A percentile compares a stretch with the other conserved stretches of the same genome.
These are phyloP conservation scores for Diospyros lotus DNA, from an alignment of 148 eudicot genomes.

Conservation along the genomic window DNA sequence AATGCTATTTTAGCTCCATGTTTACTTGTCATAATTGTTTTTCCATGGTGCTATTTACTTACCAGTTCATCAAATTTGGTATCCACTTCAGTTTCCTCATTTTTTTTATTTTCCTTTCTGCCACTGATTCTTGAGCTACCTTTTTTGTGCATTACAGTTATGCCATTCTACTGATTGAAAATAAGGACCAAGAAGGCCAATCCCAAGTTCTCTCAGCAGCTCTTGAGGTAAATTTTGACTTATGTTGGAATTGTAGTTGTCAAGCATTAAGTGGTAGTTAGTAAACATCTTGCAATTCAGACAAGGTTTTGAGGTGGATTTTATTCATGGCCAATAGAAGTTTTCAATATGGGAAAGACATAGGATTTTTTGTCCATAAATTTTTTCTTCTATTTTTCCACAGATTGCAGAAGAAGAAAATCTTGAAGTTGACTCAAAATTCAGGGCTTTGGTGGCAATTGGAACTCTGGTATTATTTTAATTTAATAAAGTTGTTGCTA, in stretches of 20 bases:
- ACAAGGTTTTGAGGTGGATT: not conserved
- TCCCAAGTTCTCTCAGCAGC: conserved; percentile 92
- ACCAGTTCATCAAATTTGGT: not conserved
- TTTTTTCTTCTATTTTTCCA: conserved; percentile 8
- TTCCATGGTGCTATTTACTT: not conserved
- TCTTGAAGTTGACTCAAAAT: conserved; percentile 60
- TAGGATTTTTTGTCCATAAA: not conserved
- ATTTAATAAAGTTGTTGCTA: not conserved
- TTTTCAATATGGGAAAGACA: not conserved
- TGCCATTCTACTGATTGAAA: conserved; percentile 81
- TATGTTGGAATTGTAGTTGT: not conserved
- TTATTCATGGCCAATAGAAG: not conserved
- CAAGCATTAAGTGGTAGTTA: not conserved
- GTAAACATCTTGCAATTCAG: not conserved
- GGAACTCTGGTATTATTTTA: conserved; percentile 70
- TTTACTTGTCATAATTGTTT: not conserved
- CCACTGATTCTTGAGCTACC: conserved; percentile 1
- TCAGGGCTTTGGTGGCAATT: conserved; percentile 83
- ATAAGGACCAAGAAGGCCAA: conserved; percentile 91
- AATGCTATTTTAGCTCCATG: not conserved
- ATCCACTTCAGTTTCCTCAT: not conserved
- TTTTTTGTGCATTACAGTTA: conserved; percentile 44
- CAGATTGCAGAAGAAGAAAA: conserved; percentile 84
- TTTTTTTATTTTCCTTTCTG: not conserved
- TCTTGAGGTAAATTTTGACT: conserved; percentile 55